These are phyloP conservation scores for Aspergillus aculeatus DNA, from an alignment of 2,329 filamentous ascomycete species.

Conservation along the genomic window DNA sequence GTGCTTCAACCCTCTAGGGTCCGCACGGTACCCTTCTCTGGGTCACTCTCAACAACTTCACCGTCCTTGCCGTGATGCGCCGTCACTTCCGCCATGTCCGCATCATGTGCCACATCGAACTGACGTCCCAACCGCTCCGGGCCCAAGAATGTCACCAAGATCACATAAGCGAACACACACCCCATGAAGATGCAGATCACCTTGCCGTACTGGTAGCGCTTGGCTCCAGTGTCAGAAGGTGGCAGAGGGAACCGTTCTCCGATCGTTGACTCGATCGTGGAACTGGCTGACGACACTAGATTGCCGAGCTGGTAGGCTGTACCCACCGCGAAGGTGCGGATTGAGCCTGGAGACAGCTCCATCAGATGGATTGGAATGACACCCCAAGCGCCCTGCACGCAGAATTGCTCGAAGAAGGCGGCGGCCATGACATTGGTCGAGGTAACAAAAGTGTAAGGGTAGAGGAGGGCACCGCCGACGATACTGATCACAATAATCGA, in stretches of 20 bases:
- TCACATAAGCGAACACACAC: slow-evolving; percentile 68
- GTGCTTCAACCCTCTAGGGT: slow-evolving; percentile 1
- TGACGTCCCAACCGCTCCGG: slow-evolving; percentile 50
- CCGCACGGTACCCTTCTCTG: slow-evolving; percentile 27
- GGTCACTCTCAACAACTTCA: slow-evolving; percentile 26
- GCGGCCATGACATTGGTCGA: slow-evolving; percentile 68
- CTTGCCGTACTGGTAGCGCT: slow-evolving; percentile 71
- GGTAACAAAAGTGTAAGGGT: slow-evolving; percentile 74
- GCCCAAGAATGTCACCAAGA: slow-evolving; percentile 50
- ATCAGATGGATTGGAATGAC: slow-evolving; percentile 70
- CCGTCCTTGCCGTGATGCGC: slow-evolving; percentile 30
- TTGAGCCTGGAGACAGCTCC: slow-evolving; percentile 60
- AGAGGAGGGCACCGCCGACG: slow-evolving; percentile 72
- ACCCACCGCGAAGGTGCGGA: slow-evolving; percentile 64
- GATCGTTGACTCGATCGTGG: slow-evolving; percentile 73
- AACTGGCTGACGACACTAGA: slow-evolving; percentile 60
- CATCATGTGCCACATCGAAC: slow-evolving; percentile 50
- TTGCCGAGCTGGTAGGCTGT: slow-evolving; percentile 65
- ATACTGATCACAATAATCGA: slow-evolving; percentile 65
- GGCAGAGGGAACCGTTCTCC: slow-evolving; percentile 73
- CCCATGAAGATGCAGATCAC: slow-evolving; percentile 92
- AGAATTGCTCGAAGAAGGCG: slow-evolving; percentile 82
- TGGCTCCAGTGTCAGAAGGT: slow-evolving; percentile 48
- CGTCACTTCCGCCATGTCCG: slow-evolving; percentile 46
- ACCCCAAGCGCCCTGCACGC: slow-evolving; percentile 74